Conservation (phyloP, 495 filamentous ascomycete genomes). For the Penicillium pancosmium region DNA sequence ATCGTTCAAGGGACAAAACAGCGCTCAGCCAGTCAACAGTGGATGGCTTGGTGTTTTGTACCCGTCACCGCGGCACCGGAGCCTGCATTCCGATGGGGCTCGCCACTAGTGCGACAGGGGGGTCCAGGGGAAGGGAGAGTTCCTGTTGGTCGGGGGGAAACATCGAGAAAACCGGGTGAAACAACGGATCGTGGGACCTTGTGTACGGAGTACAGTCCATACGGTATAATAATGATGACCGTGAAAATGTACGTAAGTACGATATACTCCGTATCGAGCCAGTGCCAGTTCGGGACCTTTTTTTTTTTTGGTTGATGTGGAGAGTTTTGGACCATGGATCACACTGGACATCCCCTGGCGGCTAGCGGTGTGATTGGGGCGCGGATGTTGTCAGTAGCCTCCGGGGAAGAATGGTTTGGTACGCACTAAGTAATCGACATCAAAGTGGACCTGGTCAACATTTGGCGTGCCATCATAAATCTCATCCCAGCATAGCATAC, state of each 20-base stretch:
- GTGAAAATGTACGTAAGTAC: neutral
- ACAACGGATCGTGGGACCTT: conserved; percentile 8
- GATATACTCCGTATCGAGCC: neutral
- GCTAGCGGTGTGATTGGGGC: conserved; percentile 15
- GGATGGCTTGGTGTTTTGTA: conserved; percentile 27
- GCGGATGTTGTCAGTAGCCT: conserved; percentile 11
- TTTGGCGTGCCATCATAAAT: neutral
- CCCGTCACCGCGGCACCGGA: conserved; percentile 47
- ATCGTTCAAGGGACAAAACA: conserved; percentile 24
- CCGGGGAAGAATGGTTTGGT: neutral
- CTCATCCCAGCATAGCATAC: neutral
- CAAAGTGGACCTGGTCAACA: neutral
- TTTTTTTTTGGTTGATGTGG: neutral
- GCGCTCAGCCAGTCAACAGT: conserved; percentile 14
- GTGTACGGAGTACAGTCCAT: conserved; percentile 4
- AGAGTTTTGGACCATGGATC: conserved; percentile 15
- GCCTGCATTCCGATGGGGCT: conserved; percentile 40
- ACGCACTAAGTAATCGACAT: neutral
- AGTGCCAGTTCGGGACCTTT: neutral
- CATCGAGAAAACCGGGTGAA: conserved; percentile 20
- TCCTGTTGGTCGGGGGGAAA: conserved; percentile 28
- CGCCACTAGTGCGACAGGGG: conserved; percentile 22
- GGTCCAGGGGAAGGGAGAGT: conserved; percentile 11
- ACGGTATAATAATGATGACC: neutral
- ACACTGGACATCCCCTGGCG: conserved; percentile 13